Evolutionary conservation across 305 asterid genomes (phyloP), one percentile per base, ranked within the genome.

Genomic region (Andrographis paniculata): DNA sequence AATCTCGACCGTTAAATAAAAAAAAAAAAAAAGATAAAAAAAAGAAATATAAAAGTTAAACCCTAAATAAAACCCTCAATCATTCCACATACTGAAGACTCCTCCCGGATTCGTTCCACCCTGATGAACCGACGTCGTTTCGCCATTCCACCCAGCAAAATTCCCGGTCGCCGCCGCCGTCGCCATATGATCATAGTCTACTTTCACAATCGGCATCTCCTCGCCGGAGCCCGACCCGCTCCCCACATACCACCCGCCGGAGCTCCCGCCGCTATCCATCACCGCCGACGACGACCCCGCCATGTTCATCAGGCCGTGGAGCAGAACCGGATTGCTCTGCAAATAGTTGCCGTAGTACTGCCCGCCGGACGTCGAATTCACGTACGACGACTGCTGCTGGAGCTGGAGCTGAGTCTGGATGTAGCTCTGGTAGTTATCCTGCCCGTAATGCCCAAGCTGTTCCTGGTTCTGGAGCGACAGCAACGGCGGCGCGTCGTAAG

Each of bases 71-170:
- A n/a, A n/a, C n/a, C n/a, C n/a, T n/a, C 57, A 83, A 13, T 75
- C 83, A 69, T 84, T 80, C 94, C 94, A 84, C 92, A 77, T 84
- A n/a, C 69, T 63, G 48, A 80, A 78, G 11, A 61, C 67, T 22
- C 68, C 53, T 0, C 68, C 53, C 0, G 87, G 77, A 66, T 75
- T 73, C 8, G 94, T 65, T 16, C 73, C 84, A 18, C 38, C 38
- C 38, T 33, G 38, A 33, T 80, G 82, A 14, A 68, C 77, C 38
- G 38, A 33, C 9, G 81, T 62, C 23, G 81, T 71, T 39, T 84
- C 94, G 6, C 76, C 85, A 0, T 79, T 51, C 92, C 93, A 84
- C 38, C 92, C 86, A 1, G 67, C 30, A 43, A 71, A 77, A 39
- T 13, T 33, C 38, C 38, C 38, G 8, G 68, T 54, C 0, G 67